These are phyloP conservation scores for Salisapilia sapeloensis DNA, from an alignment of 352 stramenopile genomes.

Conservation along the genomic window DNA sequence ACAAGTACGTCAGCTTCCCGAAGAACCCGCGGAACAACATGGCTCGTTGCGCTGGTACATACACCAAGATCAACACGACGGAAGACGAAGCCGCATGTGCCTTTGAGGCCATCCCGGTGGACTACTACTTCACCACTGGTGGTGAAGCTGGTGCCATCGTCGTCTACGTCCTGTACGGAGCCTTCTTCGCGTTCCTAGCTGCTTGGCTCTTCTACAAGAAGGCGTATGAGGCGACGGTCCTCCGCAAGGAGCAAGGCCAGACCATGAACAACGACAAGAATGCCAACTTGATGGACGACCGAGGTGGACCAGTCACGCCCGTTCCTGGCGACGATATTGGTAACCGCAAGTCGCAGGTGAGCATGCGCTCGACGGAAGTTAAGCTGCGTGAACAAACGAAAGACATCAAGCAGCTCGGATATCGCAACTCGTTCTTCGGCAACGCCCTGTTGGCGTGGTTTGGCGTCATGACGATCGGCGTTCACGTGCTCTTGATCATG, in stretches of 20 bases:
- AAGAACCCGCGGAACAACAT: too few relatives aligned
- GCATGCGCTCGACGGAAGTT: conserved; percentile 21
- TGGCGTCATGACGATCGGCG: conserved; percentile 25
- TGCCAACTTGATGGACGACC: conserved; percentile 40
- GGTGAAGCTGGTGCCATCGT: conserved; percentile 20
- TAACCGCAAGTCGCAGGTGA: conserved; percentile 19
- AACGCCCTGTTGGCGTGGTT: conserved; percentile 40
- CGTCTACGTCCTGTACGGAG: conserved; percentile 29
- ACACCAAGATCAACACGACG: too few relatives aligned
- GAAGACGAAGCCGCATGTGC: too few relatives aligned
- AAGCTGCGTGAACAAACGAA: conserved; percentile 23
- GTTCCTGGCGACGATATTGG: too few relatives aligned
- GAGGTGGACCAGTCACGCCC: conserved; percentile 26
- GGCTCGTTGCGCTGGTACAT: too few relatives aligned
- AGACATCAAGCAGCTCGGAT: conserved; percentile 30
- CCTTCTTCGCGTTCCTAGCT: conserved; percentile 9
- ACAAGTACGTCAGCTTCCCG: too few relatives aligned
- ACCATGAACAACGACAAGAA: conserved; percentile 15
- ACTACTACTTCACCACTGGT: conserved; percentile 41
- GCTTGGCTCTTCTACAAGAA: conserved; percentile 5
- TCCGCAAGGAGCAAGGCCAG: too few relatives aligned
- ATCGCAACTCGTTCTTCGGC: conserved; percentile 18
- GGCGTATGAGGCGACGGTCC: too few relatives aligned
- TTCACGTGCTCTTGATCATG: conserved; percentile 4
- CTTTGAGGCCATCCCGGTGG: too few relatives aligned